These are phyloP conservation scores for Chenopodium suecicum DNA, from an alignment of 148 eudicot species.

Conservation along the genomic window DNA sequence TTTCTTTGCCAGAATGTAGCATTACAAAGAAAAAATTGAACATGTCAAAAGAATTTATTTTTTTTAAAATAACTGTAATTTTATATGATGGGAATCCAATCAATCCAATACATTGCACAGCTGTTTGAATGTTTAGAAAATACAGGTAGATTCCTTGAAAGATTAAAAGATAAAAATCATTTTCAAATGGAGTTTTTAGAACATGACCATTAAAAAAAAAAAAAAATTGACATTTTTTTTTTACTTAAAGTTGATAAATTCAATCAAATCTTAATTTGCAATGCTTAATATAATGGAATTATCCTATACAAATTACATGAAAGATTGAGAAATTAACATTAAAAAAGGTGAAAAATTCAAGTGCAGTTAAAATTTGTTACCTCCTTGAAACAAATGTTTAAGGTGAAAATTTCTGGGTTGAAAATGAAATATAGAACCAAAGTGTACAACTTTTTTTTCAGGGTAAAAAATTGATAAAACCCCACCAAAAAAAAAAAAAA, in stretches of 20 bases:
- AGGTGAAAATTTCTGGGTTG: background rate
- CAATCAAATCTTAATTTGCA: background rate
- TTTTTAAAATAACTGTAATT: too few species aligned
- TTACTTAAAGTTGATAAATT: background rate
- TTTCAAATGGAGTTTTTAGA: background rate
- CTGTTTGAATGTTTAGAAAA: background rate
- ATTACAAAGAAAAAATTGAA: constrained; percentile 13
- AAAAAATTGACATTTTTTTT: background rate
- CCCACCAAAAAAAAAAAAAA: background rate
- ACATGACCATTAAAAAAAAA: background rate
- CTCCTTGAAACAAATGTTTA: background rate
- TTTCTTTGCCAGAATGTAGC: constrained; percentile 8
- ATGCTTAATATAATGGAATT: background rate
- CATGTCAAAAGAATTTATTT: constrained; percentile 2
- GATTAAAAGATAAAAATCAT: background rate
- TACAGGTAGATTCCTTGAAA: background rate
- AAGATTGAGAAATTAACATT: too few species aligned
- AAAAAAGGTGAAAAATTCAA: too few species aligned
- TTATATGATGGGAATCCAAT: constrained; percentile 4
- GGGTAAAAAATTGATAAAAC: background rate
- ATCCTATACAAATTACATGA: background rate
- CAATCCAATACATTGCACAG: constrained; percentile 19
- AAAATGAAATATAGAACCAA: background rate
- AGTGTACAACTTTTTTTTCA: constrained; percentile 7
- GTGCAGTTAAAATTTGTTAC: background rate